phyloP scores from a whole-genome alignment of 2,329 filamentous ascomycete species.

The Venturia oleaginea region DNA sequence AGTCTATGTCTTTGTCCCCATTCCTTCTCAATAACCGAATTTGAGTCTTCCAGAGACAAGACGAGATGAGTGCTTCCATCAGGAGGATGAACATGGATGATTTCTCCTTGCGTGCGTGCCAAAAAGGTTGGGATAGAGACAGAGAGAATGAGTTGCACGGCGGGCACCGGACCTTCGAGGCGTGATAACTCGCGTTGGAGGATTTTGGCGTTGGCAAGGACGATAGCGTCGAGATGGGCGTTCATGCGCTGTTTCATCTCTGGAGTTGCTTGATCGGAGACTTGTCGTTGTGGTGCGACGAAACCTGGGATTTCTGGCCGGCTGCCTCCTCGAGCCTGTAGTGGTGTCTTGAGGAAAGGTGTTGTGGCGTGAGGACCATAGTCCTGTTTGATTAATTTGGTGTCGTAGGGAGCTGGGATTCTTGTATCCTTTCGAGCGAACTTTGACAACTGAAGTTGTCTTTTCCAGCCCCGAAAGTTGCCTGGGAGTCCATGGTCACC shows the following conservation, averaged over 20 bases:
- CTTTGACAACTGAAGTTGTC: neutral
- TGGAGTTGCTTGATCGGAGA: neutral
- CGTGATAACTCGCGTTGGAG: neutral
- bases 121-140: neutral
- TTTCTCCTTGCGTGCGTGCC: neutral
- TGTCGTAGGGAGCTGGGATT: neutral
- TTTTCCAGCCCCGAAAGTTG: neutral
- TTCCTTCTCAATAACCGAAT: neutral
- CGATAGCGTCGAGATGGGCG: neutral
- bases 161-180: slow-evolving; percentile 6
- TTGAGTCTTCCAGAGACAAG: neutral
- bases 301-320: slow-evolving; percentile 4
- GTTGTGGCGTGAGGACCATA: slow-evolving; percentile 1
- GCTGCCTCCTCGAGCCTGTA: neutral
- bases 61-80: slow-evolving; percentile 8
- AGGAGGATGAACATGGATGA: slow-evolving; percentile 6
- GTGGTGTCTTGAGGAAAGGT: neutral
- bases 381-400: neutral
- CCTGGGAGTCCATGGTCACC: slow-evolving; percentile 8
- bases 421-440: slow-evolving; percentile 2
- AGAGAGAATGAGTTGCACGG: neutral
- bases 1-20: slow-evolving; percentile 9
- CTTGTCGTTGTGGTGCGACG: slow-evolving; percentile 6
- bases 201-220: neutral
- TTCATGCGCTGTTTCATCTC: neutral